These are phyloP conservation scores for Colletotrichum siamense DNA, from an alignment of 2,329 filamentous ascomycete species.

Conservation along the genomic window DNA sequence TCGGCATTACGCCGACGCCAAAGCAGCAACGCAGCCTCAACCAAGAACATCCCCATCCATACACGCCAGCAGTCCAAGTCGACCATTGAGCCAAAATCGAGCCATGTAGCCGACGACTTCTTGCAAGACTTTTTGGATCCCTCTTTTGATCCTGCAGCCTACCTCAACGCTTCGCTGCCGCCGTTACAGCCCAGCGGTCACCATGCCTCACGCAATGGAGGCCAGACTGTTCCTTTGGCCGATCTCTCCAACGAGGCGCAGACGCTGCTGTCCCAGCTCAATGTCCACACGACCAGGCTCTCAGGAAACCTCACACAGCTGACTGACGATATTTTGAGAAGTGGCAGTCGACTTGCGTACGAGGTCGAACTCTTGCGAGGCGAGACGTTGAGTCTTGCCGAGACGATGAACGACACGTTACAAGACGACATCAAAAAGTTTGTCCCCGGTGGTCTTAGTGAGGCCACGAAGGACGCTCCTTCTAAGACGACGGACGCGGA, in stretches of 20 bases:
- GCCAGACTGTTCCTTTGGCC: conserved; percentile 64
- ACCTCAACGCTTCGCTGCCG: conserved; percentile 82
- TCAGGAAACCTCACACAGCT: conserved; percentile 84
- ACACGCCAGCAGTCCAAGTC: conserved; percentile 41
- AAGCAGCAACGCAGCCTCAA: conserved; percentile 47
- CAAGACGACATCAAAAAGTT: conserved; percentile 77
- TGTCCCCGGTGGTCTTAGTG: conserved; percentile 58
- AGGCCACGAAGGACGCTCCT: conserved; percentile 20
- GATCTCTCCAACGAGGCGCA: conserved; percentile 84
- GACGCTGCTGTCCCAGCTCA: conserved; percentile 83
- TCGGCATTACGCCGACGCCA: conserved; percentile 47
- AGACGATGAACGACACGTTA: conserved; percentile 76
- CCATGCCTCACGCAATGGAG: conserved; percentile 23
- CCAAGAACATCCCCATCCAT: conserved; percentile 46
- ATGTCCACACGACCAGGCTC: conserved; percentile 83
- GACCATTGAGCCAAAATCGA: conserved; percentile 54
- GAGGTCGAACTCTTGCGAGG: conserved; percentile 94
- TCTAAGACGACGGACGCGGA: conserved; percentile 6
- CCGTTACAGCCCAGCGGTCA: conserved; percentile 58
- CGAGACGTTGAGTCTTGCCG: conserved; percentile 81
- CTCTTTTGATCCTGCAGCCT: conserved; percentile 82
- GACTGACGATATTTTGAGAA: conserved; percentile 93
- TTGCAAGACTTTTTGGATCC: conserved; percentile 78
- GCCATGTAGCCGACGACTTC: conserved; percentile 73
- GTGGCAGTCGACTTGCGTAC: conserved; percentile 87